Base-by-base conservation (phyloP, 768 basidiomycete species). In the Termitomyces sp. region DNA sequence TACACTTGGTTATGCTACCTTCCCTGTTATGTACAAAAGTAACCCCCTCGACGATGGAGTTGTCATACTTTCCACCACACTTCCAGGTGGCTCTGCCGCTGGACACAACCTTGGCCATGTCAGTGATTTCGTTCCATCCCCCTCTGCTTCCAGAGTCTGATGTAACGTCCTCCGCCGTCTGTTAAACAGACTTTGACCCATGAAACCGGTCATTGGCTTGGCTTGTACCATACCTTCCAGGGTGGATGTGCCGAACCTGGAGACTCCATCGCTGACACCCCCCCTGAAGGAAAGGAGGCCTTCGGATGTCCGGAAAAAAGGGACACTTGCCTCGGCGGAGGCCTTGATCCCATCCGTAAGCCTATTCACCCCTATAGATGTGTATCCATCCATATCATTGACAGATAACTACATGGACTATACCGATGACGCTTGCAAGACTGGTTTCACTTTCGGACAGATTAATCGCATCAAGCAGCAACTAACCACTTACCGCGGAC, bases 221-320 rank as follows among this genome's bases (percentile, higher is more conserved):
- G 83, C 29, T 73, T 83, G 23, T 83, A 76, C 69, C 82, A 83
- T 70, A 82, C 82, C 25, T 83, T 82, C 78, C 78, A 84, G 64
- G 79, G 79, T 41, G 77, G 78, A 21, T 81, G 75, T 70, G 48
- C 57, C 14, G 60, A 57, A 61, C 45, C 70, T 32, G 80, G 79
- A 27, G 80, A 82, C 63, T 59, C 50, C 23, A 79, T 82, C 54
- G 62, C 62, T 14, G 79, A 81, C 61, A 82, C 78, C 1, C 81
- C 80, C 11, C 67, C 79, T 21, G 81, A 82, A 66, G 65, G 75
- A 1, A 72, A 68, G 19, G 51, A 76, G 55, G 78, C 78, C 11
- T 73, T 59, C 37, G 78, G 76, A 37, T 50, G 35, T 63, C 74
- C 73, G 11, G 67, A 60, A 21, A 67, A 67, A 34, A 72, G 75